Conservation (phyloP, 495 filamentous ascomycete species). For the Xylaria grammica region DNA sequence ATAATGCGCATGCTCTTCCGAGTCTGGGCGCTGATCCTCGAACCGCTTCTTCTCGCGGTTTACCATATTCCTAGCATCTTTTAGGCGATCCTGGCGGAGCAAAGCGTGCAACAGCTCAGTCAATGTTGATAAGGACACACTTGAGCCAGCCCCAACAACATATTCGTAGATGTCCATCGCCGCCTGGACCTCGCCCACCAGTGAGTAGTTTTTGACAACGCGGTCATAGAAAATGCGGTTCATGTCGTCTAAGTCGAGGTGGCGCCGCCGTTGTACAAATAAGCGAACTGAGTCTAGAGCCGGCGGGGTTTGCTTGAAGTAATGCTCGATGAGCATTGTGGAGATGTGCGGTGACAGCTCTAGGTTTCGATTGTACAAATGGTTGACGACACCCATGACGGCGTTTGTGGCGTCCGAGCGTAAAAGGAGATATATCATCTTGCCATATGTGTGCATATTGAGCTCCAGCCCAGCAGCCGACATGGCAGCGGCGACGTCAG, state of each 20-base stretch:
- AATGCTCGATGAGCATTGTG: slow-evolving; percentile 72
- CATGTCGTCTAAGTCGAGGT: slow-evolving; percentile 40
- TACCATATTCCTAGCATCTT: slow-evolving; percentile 40
- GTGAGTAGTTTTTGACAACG: slow-evolving; percentile 66
- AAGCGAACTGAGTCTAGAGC: slow-evolving; percentile 61
- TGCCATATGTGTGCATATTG: slow-evolving; percentile 64
- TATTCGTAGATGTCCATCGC: slow-evolving; percentile 57
- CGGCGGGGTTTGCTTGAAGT: slow-evolving; percentile 62
- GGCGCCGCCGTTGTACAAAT: slow-evolving; percentile 54
- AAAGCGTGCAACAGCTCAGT: slow-evolving; percentile 53
- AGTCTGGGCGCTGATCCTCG: slow-evolving; percentile 30
- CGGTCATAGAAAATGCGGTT: slow-evolving; percentile 72
- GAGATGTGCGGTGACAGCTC: slow-evolving; percentile 65
- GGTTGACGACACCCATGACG: slow-evolving; percentile 63
- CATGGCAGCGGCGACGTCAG: slow-evolving; percentile 57
- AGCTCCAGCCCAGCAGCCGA: slow-evolving; percentile 55
- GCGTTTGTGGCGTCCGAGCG: slow-evolving; percentile 48
- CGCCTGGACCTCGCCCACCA: slow-evolving; percentile 49
- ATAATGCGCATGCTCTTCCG: slow-evolving; percentile 29
- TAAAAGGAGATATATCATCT: slow-evolving; percentile 63
- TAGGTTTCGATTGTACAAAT: slow-evolving; percentile 60
- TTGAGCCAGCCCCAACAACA: slow-evolving; percentile 45
- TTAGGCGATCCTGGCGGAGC: slow-evolving; percentile 43
- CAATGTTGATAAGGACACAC: slow-evolving; percentile 52
- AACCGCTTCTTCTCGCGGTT: slow-evolving; percentile 42